Conservation (phyloP, 2,329 filamentous ascomycete genomes). For the Ophiosphaerella narmari region DNA sequence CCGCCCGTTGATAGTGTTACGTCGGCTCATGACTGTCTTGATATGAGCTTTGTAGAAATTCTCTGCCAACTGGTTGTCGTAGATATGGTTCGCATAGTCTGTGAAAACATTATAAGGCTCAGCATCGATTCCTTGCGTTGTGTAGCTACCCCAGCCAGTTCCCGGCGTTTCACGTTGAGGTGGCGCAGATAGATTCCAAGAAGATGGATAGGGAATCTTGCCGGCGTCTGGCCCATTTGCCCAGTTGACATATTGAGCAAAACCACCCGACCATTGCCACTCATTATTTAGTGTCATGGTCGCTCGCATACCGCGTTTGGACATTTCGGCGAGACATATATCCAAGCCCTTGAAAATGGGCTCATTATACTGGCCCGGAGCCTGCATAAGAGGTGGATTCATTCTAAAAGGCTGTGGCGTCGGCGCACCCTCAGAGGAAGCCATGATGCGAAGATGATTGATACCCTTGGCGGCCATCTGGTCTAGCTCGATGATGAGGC, state of each 20-base stretch:
- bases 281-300: slow-evolving; percentile 48
- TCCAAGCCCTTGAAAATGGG: slow-evolving; percentile 46
- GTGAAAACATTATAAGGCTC: slow-evolving; percentile 34
- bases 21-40: slow-evolving; percentile 40
- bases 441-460: slow-evolving; percentile 50
- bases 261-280: slow-evolving; percentile 49
- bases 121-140: slow-evolving; percentile 39
- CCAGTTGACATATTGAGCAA: slow-evolving; percentile 47
- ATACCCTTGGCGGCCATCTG: slow-evolving; percentile 48
- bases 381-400: slow-evolving; percentile 43
- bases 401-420: slow-evolving; percentile 48
- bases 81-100: slow-evolving; percentile 42
- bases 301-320: slow-evolving; percentile 46
- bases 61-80: slow-evolving; percentile 42
- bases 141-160: slow-evolving; percentile 49
- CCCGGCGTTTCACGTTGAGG: slow-evolving; percentile 40
- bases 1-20: slow-evolving; percentile 45
- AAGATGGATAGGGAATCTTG: slow-evolving; percentile 43
- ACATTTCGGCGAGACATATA: slow-evolving; percentile 47
- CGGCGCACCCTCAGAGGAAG: slow-evolving; percentile 45
- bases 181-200: slow-evolving; percentile 45
- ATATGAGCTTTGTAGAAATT: slow-evolving; percentile 46
- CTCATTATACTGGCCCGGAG: slow-evolving; percentile 47
- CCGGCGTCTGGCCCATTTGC: slow-evolving; percentile 33
- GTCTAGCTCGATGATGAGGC: slow-evolving; percentile 46